phyloP scores from a whole-genome alignment of 345 rosid species.

The Populus alba region DNA sequence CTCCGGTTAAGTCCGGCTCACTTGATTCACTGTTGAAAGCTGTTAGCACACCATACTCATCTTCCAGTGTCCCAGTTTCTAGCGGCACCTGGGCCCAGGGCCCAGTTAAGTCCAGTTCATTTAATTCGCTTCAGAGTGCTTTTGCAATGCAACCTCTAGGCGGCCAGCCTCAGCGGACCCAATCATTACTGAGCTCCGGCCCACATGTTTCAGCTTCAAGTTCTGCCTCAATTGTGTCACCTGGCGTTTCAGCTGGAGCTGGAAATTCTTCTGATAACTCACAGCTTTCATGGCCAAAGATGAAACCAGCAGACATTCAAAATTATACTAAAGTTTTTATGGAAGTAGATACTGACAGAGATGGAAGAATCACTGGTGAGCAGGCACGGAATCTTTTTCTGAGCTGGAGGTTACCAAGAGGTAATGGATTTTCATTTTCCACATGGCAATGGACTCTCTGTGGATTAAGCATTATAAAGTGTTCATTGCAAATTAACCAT shows the following conservation, averaged over 20 bases:
- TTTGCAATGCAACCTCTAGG: conserved; percentile 62
- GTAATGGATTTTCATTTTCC: conserved; percentile 35
- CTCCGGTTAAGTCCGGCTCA: neutral
- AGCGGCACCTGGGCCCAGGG: conserved; percentile 50
- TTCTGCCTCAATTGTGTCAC: conserved; percentile 44
- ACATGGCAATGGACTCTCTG: neutral
- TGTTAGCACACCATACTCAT: conserved; percentile 21
- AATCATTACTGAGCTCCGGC: conserved; percentile 42
- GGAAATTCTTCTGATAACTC: conserved; percentile 54
- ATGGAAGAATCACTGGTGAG: conserved; percentile 94
- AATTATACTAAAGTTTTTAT: conserved; percentile 84
- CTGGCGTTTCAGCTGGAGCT: conserved; percentile 53
- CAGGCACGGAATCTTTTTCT: conserved; percentile 87
- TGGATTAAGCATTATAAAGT: neutral
- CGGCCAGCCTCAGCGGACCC: conserved; percentile 48
- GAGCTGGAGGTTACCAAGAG: conserved; percentile 98
- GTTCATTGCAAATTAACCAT: neutral
- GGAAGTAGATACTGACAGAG: conserved; percentile 92
- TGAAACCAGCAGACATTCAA: conserved; percentile 85
- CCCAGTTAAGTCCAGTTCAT: conserved; percentile 53
- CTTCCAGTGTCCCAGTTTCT: conserved; percentile 51
- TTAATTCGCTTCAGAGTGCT: conserved; percentile 67
- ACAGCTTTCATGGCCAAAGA: conserved; percentile 79
- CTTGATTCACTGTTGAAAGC: conserved; percentile 1
- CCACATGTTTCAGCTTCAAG: conserved; percentile 55